Percentiles rank a stretch among this genome's conserved stretches.
These are phyloP conservation scores for Chlorella sorokiniana DNA, from an alignment of 139 green algal species.

Conservation along the genomic window DNA sequence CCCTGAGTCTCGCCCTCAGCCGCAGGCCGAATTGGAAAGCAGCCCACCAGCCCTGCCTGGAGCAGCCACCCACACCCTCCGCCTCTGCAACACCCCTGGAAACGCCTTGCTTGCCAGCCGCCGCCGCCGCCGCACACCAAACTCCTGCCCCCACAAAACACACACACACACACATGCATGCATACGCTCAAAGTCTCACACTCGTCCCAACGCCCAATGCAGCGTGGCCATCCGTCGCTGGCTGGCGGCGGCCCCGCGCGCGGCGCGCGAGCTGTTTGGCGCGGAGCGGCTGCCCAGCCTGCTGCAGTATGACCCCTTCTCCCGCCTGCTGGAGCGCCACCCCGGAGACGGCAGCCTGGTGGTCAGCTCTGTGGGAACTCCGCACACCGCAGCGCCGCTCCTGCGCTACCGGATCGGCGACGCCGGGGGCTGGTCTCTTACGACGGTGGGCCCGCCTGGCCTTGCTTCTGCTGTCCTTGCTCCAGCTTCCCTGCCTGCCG, in stretches of 20 bases:
- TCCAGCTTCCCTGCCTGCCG: too few species aligned
- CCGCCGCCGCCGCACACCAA: too few species aligned
- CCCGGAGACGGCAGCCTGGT: slow-evolving; percentile 27
- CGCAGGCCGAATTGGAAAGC: too few species aligned
- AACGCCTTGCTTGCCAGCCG: too few species aligned
- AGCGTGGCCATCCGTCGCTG: slow-evolving; percentile 19
- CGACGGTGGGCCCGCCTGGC: neutral
- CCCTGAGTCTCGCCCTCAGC: too few species aligned
- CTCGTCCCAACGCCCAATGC: neutral
- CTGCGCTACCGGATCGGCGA: slow-evolving; percentile 37
- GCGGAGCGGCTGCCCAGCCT: slow-evolving; percentile 36
- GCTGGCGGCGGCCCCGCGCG: slow-evolving; percentile 7
- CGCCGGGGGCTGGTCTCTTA: slow-evolving; percentile 15
- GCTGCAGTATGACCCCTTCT: slow-evolving; percentile 35
- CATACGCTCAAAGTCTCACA: neutral
- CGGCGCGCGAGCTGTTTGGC: slow-evolving; percentile 24
- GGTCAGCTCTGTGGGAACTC: neutral
- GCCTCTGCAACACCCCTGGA: too few species aligned
- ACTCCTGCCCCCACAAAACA: too few species aligned
- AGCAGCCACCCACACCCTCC: too few species aligned
- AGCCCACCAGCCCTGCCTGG: neutral
- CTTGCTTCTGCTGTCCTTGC: too few species aligned
- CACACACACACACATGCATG: neutral
- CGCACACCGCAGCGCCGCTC: slow-evolving; percentile 18
- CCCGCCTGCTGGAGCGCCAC: slow-evolving; percentile 4